Evolutionary conservation across 371 early-diverging fungal genomes (phyloP).

Genomic region (Mortierella sp.): DNA sequence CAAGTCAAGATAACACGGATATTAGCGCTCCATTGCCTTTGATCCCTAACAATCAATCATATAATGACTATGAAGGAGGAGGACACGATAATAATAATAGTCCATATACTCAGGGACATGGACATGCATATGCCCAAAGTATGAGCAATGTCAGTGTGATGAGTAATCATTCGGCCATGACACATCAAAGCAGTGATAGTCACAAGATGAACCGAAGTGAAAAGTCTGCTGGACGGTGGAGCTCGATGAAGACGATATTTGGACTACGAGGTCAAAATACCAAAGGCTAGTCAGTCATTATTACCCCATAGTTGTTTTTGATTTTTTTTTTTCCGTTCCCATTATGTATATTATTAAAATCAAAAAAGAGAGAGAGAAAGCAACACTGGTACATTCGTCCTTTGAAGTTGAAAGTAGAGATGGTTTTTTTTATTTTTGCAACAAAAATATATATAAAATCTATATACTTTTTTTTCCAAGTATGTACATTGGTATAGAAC

Average conservation of each 20-base stretch:
- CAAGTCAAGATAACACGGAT: too few relatives aligned
- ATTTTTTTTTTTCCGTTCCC: too few relatives aligned
- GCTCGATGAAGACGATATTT: constrained; percentile 29
- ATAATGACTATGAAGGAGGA: not conserved
- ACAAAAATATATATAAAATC: not conserved
- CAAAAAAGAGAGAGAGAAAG: too few relatives aligned
- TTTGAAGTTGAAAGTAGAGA: too few relatives aligned
- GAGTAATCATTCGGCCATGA: constrained; percentile 10
- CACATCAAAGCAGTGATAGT: not conserved
- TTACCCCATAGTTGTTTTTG: too few relatives aligned
- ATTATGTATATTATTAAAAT: too few relatives aligned
- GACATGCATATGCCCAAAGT: constrained; percentile 27
- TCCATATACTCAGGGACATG: constrained; percentile 8
- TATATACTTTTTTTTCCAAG: not conserved
- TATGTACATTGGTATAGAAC: not conserved
- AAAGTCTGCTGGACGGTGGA: constrained; percentile 21
- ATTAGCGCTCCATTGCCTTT: constrained; percentile 31
- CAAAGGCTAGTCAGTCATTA: constrained; percentile 3
- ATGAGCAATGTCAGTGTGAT: constrained; percentile 30
- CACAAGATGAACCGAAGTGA: not conserved
- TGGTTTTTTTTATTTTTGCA: not conserved
- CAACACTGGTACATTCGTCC: too few relatives aligned
- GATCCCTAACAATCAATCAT: constrained; percentile 12
- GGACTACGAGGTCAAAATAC: constrained; percentile 20
- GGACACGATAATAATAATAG: not conserved